A percentile compares a stretch with the other conserved stretches of the same genome.
Conservation (phyloP, 2,329 filamentous ascomycete species). For the Aureobasidium mangrovei region DNA sequence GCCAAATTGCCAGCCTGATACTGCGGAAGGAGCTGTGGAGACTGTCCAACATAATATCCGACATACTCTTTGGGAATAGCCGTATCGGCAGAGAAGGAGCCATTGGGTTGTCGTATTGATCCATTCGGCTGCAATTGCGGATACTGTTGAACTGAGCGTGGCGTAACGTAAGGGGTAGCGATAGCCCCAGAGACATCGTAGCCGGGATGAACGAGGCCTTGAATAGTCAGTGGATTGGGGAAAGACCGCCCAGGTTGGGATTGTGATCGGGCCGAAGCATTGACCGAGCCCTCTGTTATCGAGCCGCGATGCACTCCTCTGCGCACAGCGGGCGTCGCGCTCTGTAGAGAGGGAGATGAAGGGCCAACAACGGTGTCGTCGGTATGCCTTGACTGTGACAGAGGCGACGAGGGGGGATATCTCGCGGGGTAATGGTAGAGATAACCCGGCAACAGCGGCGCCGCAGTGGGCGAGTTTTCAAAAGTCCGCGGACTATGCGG, state of each 20-base stretch:
- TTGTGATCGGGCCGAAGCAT: conserved; percentile 37
- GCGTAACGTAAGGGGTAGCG: conserved; percentile 25
- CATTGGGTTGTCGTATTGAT: conserved; percentile 6
- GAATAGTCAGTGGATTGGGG: conserved; percentile 31
- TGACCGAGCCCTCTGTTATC: conserved; percentile 33
- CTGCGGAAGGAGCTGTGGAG: conserved; percentile 31
- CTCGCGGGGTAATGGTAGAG: conserved; percentile 39
- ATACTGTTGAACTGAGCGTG: conserved; percentile 22
- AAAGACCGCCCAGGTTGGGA: conserved; percentile 41
- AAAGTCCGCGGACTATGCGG: conserved; percentile 23
- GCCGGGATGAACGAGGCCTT: conserved; percentile 30
- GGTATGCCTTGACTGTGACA: conserved; percentile 30
- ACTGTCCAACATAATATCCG: conserved; percentile 41
- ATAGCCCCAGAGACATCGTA: conserved; percentile 31
- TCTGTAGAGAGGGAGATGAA: conserved; percentile 39
- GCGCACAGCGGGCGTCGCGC: conserved; percentile 35
- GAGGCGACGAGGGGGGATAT: conserved; percentile 32
- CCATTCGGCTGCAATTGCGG: conserved; percentile 17
- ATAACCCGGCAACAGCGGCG: conserved; percentile 33
- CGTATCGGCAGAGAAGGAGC: conserved; percentile 20
- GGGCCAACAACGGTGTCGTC: conserved; percentile 41
- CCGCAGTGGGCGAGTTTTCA: conserved; percentile 27
- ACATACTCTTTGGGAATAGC: conserved; percentile 42
- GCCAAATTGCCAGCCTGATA: conserved; percentile 17
- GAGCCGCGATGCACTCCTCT: conserved; percentile 35